A percentile compares a stretch with the other conserved stretches of the same genome.
Conservation (phyloP, 768 basidiomycete genomes). For the Phanerodontia chrysosporium region DNA sequence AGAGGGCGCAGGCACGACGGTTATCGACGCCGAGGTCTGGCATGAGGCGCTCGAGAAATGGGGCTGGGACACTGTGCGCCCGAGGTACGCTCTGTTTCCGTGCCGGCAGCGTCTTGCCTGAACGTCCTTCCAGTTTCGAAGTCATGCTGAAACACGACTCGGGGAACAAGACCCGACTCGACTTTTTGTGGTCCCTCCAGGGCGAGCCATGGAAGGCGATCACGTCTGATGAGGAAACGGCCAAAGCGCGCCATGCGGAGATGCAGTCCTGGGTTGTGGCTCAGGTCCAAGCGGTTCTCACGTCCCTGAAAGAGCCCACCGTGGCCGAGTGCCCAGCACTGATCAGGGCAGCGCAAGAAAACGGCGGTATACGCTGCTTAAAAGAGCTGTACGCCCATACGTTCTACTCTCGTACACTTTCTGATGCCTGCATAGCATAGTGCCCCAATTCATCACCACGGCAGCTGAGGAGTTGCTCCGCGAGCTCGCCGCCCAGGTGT, state of each 20-base stretch:
- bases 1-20: background rate
- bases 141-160: slow-evolving; percentile 1
- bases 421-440: background rate
- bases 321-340: background rate
- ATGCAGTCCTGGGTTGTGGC: background rate
- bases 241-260: background rate
- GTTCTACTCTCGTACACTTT: background rate
- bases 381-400: background rate
- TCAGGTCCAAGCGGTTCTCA: background rate
- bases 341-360: background rate
- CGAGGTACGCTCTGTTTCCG: background rate
- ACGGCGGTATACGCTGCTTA: background rate
- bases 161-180: background rate
- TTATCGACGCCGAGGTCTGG: slow-evolving; percentile 4
- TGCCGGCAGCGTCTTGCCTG: background rate
- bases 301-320: background rate
- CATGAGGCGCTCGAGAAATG: slow-evolving; percentile 3
- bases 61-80: slow-evolving; percentile 8
- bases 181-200: background rate
- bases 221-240: background rate
- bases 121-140: slow-evolving; percentile 1
- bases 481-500: background rate
- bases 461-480: background rate
- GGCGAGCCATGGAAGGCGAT: background rate
- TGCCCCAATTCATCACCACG: background rate